Evolutionary conservation across 768 basidiomycete genomes (phyloP).

Genomic region (Suillus weaverae): DNA sequence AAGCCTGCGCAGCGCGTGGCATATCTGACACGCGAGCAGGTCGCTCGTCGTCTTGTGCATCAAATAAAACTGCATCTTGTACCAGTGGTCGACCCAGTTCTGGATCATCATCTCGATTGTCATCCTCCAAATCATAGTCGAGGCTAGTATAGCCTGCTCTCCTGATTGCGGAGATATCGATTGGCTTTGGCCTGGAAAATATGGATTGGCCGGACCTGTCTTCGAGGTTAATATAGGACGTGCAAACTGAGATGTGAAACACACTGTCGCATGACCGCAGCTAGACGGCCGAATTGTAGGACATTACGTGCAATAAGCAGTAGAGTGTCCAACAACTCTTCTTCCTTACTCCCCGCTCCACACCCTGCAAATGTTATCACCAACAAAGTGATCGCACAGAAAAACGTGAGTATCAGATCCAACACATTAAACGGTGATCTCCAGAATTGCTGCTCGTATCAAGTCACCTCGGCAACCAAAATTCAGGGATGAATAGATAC

Average conservation of each 20-base stretch:
- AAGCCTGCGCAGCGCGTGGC: conserved; percentile 58
- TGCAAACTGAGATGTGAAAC: conserved; percentile 30
- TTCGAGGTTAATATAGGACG: conserved; percentile 5
- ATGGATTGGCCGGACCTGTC: conserved; percentile 84
- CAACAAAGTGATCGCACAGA: conserved; percentile 88
- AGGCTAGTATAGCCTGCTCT: conserved; percentile 59
- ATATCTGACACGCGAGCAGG: conserved; percentile 45
- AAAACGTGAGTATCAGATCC: conserved; percentile 83
- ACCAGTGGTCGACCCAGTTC: conserved; percentile 61
- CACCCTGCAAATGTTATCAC: conserved; percentile 89
- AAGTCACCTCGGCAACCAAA: background rate
- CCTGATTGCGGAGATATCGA: conserved; percentile 74
- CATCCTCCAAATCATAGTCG: conserved; percentile 72
- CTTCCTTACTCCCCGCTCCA: conserved; percentile 80
- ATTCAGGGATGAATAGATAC: conserved; percentile 29
- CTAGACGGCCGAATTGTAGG: conserved; percentile 89
- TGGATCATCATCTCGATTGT: conserved; percentile 44
- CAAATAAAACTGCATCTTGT: conserved; percentile 63
- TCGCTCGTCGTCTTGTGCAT: conserved; percentile 44
- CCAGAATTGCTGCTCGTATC: conserved; percentile 82
- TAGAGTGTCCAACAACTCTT: conserved; percentile 91
- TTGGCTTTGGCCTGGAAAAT: conserved; percentile 83
- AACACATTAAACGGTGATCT: conserved; percentile 89
- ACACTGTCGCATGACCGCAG: conserved; percentile 91
- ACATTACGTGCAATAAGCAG: conserved; percentile 91